Evolutionary conservation across 495 filamentous ascomycete species (phyloP), one percentile per base, ranked within the genome.

Genomic region (Penicillium manginii): DNA sequence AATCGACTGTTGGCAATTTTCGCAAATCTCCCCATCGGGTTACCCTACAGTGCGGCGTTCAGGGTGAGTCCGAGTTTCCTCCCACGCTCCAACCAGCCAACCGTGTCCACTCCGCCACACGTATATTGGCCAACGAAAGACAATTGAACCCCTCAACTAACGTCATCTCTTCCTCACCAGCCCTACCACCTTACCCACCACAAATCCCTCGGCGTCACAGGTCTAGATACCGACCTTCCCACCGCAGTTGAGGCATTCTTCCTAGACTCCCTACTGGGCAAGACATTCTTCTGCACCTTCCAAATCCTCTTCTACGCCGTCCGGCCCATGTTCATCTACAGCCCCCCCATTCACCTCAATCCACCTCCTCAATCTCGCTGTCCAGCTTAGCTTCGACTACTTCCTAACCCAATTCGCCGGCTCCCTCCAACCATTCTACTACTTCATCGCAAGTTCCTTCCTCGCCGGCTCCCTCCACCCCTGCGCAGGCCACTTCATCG

Each of bases 231-330:
- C 51, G 96, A 99, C 65, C 87, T 99, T 3, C 96, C 96, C 10
- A 98, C 96, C 29, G 84, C 89, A 59, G 72, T 96, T 43, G 96
- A 99, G 78, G 96, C 92, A 64, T 73, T 96, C 71, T 88, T 98
- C 74, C 88, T 99, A 60, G 89, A 97, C 81, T 96, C 91, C n/a
- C 83, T 99, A 68, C 84, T 93, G 17, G 96, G 96, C 65, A 99
- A 99, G 73, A 90, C 96, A 59, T 98, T 99, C 82, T 99, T 99
- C 84, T 96, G 91, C 80, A 98, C 96, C 63, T 98, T 97, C 79
- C 96, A 99, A 76, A 97, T 99, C 72, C 80, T 99, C 69, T 99
- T 99, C 85, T 99, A 99, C 82, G 96, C 96, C 68, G 68, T 99
- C n/a, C 91, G 96, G 4, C 96, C 96, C 52, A 96, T 97, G 88